Evolutionary conservation across 2,329 filamentous ascomycete species (phyloP), one percentile per base, ranked within the genome.

Genomic region (Sphaerulina vaccinii): DNA sequence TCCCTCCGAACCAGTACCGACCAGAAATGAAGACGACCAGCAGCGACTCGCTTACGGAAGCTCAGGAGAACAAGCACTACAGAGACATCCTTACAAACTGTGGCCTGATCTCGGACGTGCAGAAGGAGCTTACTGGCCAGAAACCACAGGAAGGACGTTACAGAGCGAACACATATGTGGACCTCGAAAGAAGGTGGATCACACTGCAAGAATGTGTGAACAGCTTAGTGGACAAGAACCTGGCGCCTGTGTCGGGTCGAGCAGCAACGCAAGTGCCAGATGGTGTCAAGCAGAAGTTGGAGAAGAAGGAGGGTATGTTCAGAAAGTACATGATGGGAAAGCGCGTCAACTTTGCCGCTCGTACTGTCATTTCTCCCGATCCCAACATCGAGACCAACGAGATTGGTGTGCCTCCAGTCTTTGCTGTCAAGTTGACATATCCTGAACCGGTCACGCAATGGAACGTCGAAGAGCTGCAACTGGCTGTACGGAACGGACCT

Each of bases 251-350:
- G 3, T 85, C 87, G 58, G 90, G 90, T 45, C 79, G 83, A 15
- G 88, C 90, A 22, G 88, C 85, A 11, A 85, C 86, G 64, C 80
- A 85, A 50, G 87, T 89, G 47, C 88, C 95, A 56, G 91, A 96
- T 58, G 93, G 95, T 62, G 95, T 99, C 74, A 99, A 99, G 74
- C 93, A 99, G 68, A 87, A 91, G 67, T 79, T 99, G 22, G 93
- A 99, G 73, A 99, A 99, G 79, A 99, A 99, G 73, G 95, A 99
- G 68, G 93, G 93, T 59, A 79, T 99, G 23, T 99, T 99, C 78
- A 82, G 93, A 64, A 97, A 96, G 77, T 96, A 99, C 73, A 97
- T 99, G 93, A 99, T 99, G 93, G 93, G 93, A 55, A 99, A 99
- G 78, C 90, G 93, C 77, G 93, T 99, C 74, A 97, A 99, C 71